These are phyloP conservation scores for Penicillium sp. DNA, from an alignment of 2,329 filamentous ascomycete genomes.

Conservation along the genomic window DNA sequence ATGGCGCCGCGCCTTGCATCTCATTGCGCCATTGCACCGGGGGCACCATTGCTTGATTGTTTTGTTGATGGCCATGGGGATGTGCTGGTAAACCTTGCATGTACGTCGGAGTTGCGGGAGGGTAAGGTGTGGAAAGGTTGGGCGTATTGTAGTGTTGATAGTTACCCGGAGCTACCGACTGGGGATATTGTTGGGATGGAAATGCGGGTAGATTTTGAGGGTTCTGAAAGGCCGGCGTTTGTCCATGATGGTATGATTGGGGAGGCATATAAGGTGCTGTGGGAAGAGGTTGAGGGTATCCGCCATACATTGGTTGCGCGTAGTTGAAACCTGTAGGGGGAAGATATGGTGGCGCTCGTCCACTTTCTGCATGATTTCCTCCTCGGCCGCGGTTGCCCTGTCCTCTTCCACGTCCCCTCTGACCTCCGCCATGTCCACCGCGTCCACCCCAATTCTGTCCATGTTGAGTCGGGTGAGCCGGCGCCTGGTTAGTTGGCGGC, in stretches of 20 bases:
- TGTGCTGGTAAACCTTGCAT: slow-evolving; percentile 19
- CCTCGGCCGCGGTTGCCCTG: slow-evolving; percentile 33
- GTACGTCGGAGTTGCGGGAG: slow-evolving; percentile 18
- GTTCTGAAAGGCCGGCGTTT: slow-evolving; percentile 24
- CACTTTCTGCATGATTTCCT: slow-evolving; percentile 17
- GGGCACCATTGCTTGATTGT: slow-evolving; percentile 50
- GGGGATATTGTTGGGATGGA: slow-evolving; percentile 27
- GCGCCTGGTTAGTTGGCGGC: slow-evolving; percentile 22
- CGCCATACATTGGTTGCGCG: slow-evolving; percentile 30
- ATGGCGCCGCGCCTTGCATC: slow-evolving; percentile 49
- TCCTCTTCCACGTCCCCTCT: slow-evolving; percentile 34
- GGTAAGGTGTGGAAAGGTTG: slow-evolving; percentile 25
- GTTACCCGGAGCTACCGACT: slow-evolving; percentile 22
- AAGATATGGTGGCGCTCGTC: slow-evolving; percentile 21
- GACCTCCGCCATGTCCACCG: slow-evolving; percentile 11
- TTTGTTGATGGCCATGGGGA: slow-evolving; percentile 24
- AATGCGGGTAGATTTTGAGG: slow-evolving; percentile 21
- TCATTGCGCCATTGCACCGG: slow-evolving; percentile 58
- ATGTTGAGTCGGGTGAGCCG: slow-evolving; percentile 27
- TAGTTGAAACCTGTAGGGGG: slow-evolving; percentile 28
- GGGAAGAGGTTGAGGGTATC: slow-evolving; percentile 29
- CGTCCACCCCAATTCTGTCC: slow-evolving; percentile 33
- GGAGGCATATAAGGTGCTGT: slow-evolving; percentile 26
- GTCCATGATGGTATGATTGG: slow-evolving; percentile 27
- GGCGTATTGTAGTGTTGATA: slow-evolving; percentile 31